Evolutionary conservation across 2,329 filamentous ascomycete species (phyloP).

Genomic region (Paraphaeosphaeria minitans): DNA sequence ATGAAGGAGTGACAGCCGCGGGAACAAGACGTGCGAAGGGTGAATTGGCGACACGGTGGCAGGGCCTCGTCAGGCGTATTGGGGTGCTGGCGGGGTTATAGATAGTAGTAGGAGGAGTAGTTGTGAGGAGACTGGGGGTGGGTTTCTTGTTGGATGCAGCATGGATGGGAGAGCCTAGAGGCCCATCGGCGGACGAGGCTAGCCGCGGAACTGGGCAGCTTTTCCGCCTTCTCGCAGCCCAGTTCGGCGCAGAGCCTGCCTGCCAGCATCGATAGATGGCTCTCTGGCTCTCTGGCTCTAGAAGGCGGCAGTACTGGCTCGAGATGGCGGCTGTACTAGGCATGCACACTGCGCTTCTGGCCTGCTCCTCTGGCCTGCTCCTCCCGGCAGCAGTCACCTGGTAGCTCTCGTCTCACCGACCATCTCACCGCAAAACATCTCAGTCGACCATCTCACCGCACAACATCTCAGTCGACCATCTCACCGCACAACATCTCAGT

Average conservation of each 20-base stretch:
- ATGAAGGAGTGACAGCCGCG: conserved; percentile 24
- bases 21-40: conserved; percentile 6
- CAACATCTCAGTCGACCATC: no score
- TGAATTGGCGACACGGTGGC: conserved; percentile 20
- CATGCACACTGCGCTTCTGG: neutral
- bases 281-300: no score
- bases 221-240: neutral
- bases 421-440: neutral
- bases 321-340: no score
- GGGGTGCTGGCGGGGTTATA: conserved; percentile 3
- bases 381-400: neutral
- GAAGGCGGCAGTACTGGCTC: no score
- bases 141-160: conserved; percentile 10
- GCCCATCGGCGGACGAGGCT: neutral
- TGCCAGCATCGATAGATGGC: neutral
- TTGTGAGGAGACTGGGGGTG: conserved; percentile 21
- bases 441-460: neutral
- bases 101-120: conserved; percentile 10
- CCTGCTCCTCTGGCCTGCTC: neutral
- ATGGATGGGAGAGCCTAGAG: neutral
- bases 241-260: neutral
- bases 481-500: no score
- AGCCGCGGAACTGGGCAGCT: conserved; percentile 3
- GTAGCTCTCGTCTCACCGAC: neutral
- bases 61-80: neutral